Evolutionary conservation across 164 flowering plant genomes (phyloP), one percentile per base, ranked within the genome.

Genomic region (Buxus sempervirens): DNA sequence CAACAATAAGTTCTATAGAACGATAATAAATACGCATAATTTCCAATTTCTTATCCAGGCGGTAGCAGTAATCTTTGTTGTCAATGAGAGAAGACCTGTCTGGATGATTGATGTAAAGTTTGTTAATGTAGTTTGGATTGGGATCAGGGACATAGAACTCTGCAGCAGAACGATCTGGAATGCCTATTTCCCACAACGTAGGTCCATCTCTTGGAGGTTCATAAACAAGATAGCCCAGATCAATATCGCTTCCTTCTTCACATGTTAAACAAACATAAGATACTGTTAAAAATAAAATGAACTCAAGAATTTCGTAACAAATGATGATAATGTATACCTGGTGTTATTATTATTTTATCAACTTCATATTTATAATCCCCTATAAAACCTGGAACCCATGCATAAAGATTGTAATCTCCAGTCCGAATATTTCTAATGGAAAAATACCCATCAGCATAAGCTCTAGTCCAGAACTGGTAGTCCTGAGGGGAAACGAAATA

Each of bases 381-480:
- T 1, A 75, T 32, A 14, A 67, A 26, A 9, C 78, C 78, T 0
- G 74, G 74, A 23, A 71, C 78, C 59, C 60, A 61, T 25, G 68
- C 78, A 41, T 70, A 67, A 65, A 94, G 84, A 80, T 84, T 88
- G 70, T 94, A 94, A 27, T 79, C 80, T n/a, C 91, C 96, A 8
- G 75, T 12, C 9, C 85, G 79, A 18, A 91, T 69, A 57, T 81
- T 51, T 7, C 51, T 67, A 26, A 94, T 91, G 18, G 77, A 60
- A 74, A 87, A 94, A 69, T 70, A 80, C 36, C 97, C 97, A 27
- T 75, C 75, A 1, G 64, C 54, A 42, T 90, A 91, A 0, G 93
- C 75, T 76, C 28, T 75, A 3, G 80, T 81, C 97, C 98, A 94
- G 56, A 93, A 93, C 62, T 93, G 98, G 68, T 93, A 93, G 0